These are phyloP conservation scores for Beta macrorhiza DNA, from an alignment of 179 eudicot genomes.

Conservation along the genomic window DNA sequence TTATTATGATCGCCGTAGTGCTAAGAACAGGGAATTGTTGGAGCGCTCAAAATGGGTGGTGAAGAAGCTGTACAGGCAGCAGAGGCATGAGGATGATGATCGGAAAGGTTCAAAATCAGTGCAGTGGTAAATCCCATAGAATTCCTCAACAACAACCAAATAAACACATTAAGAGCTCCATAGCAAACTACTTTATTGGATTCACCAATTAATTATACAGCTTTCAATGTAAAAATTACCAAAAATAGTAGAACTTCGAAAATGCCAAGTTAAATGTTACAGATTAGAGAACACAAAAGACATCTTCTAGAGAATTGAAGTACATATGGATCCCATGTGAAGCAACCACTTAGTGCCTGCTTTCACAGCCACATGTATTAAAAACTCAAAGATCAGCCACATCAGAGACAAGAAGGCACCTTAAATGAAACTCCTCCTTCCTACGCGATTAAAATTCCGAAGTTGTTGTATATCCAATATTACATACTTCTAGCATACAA, in stretches of 20 bases:
- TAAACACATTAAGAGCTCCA: neutral
- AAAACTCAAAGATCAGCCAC: neutral
- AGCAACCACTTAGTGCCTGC: neutral
- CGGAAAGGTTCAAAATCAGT: conserved; percentile 40
- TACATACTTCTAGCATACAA: neutral
- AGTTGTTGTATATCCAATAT: too few relatives aligned
- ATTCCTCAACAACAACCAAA: neutral
- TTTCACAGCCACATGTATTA: neutral
- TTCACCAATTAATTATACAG: neutral
- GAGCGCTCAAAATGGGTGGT: conserved; percentile 27
- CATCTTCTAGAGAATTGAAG: neutral
- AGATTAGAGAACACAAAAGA: too few relatives aligned
- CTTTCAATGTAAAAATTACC: neutral
- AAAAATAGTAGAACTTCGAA: neutral
- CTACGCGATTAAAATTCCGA: neutral
- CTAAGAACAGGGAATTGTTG: conserved; percentile 41
- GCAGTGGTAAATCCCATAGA: conserved; percentile 57
- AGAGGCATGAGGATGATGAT: neutral
- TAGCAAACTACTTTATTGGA: neutral
- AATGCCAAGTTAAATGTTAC: neutral
- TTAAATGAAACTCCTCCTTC: neutral
- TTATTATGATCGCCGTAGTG: conserved; percentile 52
- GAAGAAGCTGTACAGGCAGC: conserved; percentile 4
- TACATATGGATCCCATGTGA: neutral
- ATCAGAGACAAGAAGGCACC: neutral